These are phyloP conservation scores for Strobilomyces confusus DNA, from an alignment of 768 basidiomycete species.

Conservation along the genomic window DNA sequence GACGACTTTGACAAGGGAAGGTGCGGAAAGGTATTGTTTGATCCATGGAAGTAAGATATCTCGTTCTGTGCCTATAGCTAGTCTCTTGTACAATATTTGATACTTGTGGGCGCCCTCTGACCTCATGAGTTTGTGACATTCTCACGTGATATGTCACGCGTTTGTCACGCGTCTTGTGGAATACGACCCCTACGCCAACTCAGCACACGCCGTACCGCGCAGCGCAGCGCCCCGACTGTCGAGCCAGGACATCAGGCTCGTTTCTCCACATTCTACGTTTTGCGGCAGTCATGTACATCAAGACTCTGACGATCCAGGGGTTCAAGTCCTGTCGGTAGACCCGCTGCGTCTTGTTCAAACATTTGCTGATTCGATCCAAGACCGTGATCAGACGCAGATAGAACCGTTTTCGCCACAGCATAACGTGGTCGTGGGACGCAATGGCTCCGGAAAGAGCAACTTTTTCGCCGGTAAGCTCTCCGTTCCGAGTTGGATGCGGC, in stretches of 20 bases:
- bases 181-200: background rate
- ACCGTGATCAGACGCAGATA: constrained; percentile 85
- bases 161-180: constrained; percentile 4
- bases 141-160: constrained; percentile 24
- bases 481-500: background rate
- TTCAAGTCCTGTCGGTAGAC: constrained; percentile 88
- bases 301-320: constrained; percentile 86
- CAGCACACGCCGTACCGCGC: background rate
- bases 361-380: constrained; percentile 33
- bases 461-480: constrained; percentile 82
- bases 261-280: background rate
- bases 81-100: too few species aligned
- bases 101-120: too few species aligned
- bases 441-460: constrained; percentile 98
- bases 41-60: constrained; percentile 53
- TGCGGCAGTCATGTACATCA: constrained; percentile 62
- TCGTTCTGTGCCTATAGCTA: too few species aligned
- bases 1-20: constrained; percentile 65
- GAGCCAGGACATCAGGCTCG: background rate
- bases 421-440: constrained; percentile 95
- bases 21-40: constrained; percentile 75
- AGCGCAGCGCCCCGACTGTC: background rate
- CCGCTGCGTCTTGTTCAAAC: background rate
- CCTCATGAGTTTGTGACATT: constrained; percentile 19
- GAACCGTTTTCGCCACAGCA: constrained; percentile 93